Evolutionary conservation across 345 rosid species (phyloP).

Genomic region (Anacardium occidentale): DNA sequence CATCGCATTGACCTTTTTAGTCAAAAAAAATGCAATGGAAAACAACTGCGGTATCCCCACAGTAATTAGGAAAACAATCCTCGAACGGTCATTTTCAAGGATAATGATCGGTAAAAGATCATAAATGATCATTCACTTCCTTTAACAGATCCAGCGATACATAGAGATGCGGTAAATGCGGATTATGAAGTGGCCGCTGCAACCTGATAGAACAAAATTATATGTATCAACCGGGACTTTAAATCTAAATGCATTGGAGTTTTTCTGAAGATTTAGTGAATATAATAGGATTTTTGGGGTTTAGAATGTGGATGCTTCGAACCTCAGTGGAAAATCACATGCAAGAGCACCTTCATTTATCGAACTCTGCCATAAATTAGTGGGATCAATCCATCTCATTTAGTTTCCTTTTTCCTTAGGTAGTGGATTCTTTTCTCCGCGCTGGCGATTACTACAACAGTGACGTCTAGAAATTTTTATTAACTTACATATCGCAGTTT

Average conservation of each 20-base stretch:
- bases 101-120: too few relatives aligned
- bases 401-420: slow-evolving; percentile 4
- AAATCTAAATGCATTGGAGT: too few relatives aligned
- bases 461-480: neutral
- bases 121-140: too few relatives aligned
- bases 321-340: slow-evolving; percentile 19
- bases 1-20: neutral
- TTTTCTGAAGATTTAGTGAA: too few relatives aligned
- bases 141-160: too few relatives aligned
- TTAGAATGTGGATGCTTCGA: neutral
- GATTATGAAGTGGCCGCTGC: too few relatives aligned
- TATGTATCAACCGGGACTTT: too few relatives aligned
- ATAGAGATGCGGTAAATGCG: too few relatives aligned
- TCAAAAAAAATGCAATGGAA: neutral
- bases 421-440: slow-evolving; percentile 1
- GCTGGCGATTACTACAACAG: slow-evolving; percentile 1
- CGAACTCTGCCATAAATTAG: neutral
- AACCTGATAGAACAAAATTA: too few relatives aligned
- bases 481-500: too few relatives aligned
- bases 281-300: too few relatives aligned
- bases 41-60: slow-evolving; percentile 3
- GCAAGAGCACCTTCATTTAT: neutral
- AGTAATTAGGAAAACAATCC: neutral
- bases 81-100: neutral
- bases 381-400: slow-evolving; percentile 24